These are phyloP conservation scores for Aquilaria agallochum DNA, from an alignment of 441 rosid species.

Conservation along the genomic window DNA sequence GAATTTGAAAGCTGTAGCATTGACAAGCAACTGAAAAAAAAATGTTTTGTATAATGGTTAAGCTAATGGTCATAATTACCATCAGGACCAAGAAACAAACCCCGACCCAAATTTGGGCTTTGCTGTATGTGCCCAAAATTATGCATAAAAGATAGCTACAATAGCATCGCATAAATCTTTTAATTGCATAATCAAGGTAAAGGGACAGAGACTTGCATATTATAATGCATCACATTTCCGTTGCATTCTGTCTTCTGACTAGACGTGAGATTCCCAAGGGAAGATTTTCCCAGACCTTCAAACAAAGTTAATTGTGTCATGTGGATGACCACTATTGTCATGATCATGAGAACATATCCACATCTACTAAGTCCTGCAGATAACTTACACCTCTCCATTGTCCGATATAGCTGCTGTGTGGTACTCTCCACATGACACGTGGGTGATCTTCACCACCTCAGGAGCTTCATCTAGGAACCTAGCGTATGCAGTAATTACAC, in stretches of 20 bases:
- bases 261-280: constrained; percentile 38
- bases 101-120: too few relatives aligned
- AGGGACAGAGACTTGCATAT: constrained; percentile 73
- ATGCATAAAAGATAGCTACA: too few relatives aligned
- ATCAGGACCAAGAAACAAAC: too few relatives aligned
- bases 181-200: constrained; percentile 22
- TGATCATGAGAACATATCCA: constrained; percentile 42
- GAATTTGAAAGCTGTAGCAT: too few relatives aligned
- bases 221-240: constrained; percentile 48
- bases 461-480: constrained; percentile 95
- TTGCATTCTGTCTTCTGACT: constrained; percentile 55
- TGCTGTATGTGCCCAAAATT: too few relatives aligned
- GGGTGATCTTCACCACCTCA: constrained; percentile 80
- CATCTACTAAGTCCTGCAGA: constrained; percentile 34
- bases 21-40: too few relatives aligned
- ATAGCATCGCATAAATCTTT: constrained; percentile 1
- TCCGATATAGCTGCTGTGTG: constrained; percentile 92
- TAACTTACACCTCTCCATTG: constrained; percentile 96
- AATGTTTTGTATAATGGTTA: too few relatives aligned
- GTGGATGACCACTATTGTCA: constrained; percentile 43
- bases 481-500: constrained; percentile 69
- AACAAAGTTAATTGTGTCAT: constrained; percentile 46
- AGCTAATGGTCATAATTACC: too few relatives aligned
- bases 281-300: constrained; percentile 50
- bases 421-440: constrained; percentile 94